Base-by-base conservation (phyloP, 805 yeast species). In the Yarrowia alimentaria region DNA sequence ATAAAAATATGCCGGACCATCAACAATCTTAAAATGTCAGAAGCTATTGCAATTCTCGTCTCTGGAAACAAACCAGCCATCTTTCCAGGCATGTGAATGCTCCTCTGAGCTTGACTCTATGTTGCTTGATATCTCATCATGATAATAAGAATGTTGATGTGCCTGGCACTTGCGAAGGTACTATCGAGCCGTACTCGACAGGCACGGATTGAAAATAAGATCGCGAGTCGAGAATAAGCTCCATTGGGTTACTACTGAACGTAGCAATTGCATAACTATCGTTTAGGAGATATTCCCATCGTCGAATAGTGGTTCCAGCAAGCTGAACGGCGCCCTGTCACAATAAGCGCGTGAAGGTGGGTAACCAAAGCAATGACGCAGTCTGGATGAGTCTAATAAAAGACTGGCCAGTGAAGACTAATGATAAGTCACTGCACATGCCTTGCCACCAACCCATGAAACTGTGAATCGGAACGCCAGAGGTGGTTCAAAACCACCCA, bases 81-180 rank as follows among this genome's bases (percentile, higher is more conserved):
- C 51, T 47, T 47, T 47, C 51, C 51, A 47, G 51, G 21, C 25
- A 21, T 10, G 51, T 47, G 33, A 29, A 47, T 34, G 32, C 24
- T 35, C 54, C 64, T 62, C 56, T 37, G 67, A 63, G 67, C 67
- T 63, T 63, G 67, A 63, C 67, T 63, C 66, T 63, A 63, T 58
- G 59, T 60, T 59, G 59, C 42, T 53, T 53, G 54, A 24, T 52
- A 53, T 61, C 54, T 61, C 64, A 60, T 61, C 64, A 61, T 60
- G 14, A 18, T 13, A 53, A 48, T 17, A 50, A 22, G 24, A 24
- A 26, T 32, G 19, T 40, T 32, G 16, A 51, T 40, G 58, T 49
- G 45, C 54, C 55, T 51, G 58, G 61, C 55, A 60, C 59, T 51
- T 57, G 42, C 45, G 64, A 61, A 63, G 52, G 59, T 60, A 54